Conservation (phyloP, 768 basidiomycete species). For the Trametes sanguinea region DNA sequence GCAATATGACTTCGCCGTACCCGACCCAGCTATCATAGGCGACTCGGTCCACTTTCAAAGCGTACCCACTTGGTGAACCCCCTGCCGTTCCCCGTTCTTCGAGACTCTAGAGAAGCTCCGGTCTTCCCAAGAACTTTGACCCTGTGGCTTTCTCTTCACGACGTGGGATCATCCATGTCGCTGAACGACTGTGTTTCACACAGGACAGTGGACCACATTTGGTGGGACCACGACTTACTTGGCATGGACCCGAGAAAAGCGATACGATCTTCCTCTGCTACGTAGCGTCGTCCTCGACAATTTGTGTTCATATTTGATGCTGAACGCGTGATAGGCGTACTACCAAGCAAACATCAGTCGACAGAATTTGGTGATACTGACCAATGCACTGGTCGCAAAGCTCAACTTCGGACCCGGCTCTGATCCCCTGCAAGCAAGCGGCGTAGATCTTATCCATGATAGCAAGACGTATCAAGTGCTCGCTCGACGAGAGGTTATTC, state of each 20-base stretch:
- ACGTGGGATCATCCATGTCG: not conserved
- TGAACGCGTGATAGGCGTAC: not conserved
- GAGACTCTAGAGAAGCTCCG: slow-evolving; percentile 16
- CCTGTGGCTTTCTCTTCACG: not conserved
- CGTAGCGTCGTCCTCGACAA: too few species aligned
- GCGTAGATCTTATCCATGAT: not conserved
- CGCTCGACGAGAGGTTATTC: not conserved
- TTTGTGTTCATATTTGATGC: not conserved
- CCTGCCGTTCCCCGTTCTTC: slow-evolving; percentile 6
- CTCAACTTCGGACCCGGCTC: not conserved
- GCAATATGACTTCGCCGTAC: too few species aligned
- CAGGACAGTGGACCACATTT: not conserved
- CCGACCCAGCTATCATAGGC: slow-evolving; percentile 1
- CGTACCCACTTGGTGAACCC: slow-evolving; percentile 7
- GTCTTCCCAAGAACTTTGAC: slow-evolving; percentile 19
- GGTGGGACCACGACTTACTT: not conserved
- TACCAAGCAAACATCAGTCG: not conserved
- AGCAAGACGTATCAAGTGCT: not conserved
- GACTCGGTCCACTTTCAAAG: slow-evolving; percentile 15
- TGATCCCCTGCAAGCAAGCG: not conserved
- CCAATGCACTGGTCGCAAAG: not conserved
- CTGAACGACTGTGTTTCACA: not conserved
- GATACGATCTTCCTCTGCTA: not conserved
- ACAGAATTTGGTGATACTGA: not conserved
- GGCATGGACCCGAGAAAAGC: not conserved